A percentile compares a stretch with the other conserved stretches of the same genome.
Conservation (phyloP, 2,329 filamentous ascomycete genomes). For the Endoconidiophora polonica region DNA sequence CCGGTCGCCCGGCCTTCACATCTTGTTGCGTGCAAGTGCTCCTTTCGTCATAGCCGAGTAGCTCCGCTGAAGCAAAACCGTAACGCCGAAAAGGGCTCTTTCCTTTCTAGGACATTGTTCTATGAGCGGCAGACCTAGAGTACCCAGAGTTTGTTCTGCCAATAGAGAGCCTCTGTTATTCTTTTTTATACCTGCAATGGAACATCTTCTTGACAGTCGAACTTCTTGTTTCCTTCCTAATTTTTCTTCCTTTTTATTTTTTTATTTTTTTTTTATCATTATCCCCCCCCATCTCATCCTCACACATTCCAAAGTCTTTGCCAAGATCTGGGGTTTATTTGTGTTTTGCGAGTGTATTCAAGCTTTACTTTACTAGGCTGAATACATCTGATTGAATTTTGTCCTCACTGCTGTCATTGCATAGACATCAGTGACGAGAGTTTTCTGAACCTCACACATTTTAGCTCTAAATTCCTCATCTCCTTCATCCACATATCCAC, state of each 20-base stretch:
- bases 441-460: background rate
- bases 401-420: slow-evolving; percentile 5
- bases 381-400: slow-evolving; percentile 6
- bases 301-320: slow-evolving; percentile 6
- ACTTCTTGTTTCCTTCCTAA: background rate
- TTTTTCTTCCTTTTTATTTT: slow-evolving; percentile 1
- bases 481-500: slow-evolving; percentile 8
- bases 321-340: slow-evolving; percentile 1
- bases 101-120: slow-evolving; percentile 1
- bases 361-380: slow-evolving; percentile 10
- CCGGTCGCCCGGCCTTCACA: slow-evolving; percentile 12
- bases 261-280: slow-evolving; percentile 1
- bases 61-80: slow-evolving; percentile 12
- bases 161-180: background rate
- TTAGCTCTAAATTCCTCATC: background rate
- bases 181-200: background rate
- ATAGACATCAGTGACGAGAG: slow-evolving; percentile 7
- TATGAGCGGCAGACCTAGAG: background rate
- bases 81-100: slow-evolving; percentile 13
- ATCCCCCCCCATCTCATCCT: background rate
- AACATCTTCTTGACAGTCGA: no score
- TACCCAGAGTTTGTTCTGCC: background rate
- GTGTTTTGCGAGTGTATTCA: slow-evolving; percentile 9
- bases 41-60: slow-evolving; percentile 14
- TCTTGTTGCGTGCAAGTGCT: slow-evolving; percentile 6